A percentile compares a stretch with the other conserved stretches of the same genome.
These are phyloP conservation scores for Aaosphaeria arxii DNA, from an alignment of 2,329 filamentous ascomycete genomes.

Conservation along the genomic window DNA sequence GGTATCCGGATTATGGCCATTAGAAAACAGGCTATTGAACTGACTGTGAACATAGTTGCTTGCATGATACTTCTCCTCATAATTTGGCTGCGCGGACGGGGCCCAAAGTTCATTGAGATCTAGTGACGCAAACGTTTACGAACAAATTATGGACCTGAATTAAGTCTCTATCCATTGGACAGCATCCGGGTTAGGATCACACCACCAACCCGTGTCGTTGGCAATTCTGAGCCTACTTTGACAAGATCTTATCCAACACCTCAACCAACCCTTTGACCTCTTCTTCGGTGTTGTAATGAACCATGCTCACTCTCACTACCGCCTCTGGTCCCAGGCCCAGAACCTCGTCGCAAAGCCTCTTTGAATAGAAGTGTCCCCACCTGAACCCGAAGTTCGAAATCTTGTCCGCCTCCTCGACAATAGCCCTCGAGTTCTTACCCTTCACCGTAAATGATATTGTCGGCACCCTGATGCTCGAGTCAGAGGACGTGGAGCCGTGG, in stretches of 20 bases:
- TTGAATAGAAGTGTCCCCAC: conserved; percentile 68
- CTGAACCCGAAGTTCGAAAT: conserved; percentile 60
- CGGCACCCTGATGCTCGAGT: conserved; percentile 54
- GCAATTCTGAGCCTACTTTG: no score
- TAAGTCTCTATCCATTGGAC: no score
- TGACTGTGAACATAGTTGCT: no score
- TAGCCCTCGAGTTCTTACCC: conserved; percentile 53
- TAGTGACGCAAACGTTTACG: no score
- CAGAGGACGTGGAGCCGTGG: conserved; percentile 54
- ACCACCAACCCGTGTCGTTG: no score
- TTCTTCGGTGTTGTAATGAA: conserved; percentile 70
- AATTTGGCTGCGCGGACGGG: no score
- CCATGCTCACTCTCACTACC: conserved; percentile 66
- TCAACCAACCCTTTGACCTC: conserved; percentile 55
- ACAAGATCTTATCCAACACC: conserved; percentile 51
- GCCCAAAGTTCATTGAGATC: no score
- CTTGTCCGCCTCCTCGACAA: conserved; percentile 63
- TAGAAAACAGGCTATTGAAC: no score
- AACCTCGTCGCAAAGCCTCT: conserved; percentile 59
- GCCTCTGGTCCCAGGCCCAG: conserved; percentile 59
- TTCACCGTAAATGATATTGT: conserved; percentile 66
- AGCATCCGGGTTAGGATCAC: no score
- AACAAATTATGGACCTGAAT: no score
- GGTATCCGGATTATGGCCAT: no score
- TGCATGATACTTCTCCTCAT: no score